Percentiles rank a stretch among this genome's conserved stretches.
These are phyloP conservation scores for Mycena kentingensis DNA, from an alignment of 768 basidiomycete genomes.

Conservation along the genomic window DNA sequence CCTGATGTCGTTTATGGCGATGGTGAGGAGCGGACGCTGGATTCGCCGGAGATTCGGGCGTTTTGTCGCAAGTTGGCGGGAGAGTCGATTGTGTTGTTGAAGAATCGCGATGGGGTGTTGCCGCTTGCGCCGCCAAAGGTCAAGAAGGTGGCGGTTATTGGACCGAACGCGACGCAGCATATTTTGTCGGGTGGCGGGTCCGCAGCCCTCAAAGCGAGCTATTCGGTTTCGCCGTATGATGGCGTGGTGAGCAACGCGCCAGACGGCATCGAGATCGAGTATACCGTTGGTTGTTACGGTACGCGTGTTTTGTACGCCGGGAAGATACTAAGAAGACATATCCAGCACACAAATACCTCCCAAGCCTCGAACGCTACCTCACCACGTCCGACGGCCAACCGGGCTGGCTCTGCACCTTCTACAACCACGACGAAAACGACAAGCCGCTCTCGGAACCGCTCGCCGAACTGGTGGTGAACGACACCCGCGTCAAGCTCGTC, in stretches of 20 bases:
- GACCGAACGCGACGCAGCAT: constrained; percentile 65
- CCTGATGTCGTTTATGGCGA: constrained; percentile 66
- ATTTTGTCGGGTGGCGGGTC: constrained; percentile 80
- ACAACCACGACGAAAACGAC: constrained; percentile 53
- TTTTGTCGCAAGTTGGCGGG: constrained; percentile 61
- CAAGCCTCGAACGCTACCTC: constrained; percentile 63
- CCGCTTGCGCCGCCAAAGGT: constrained; percentile 45
- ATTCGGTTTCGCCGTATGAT: constrained; percentile 64
- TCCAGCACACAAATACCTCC: constrained; percentile 67
- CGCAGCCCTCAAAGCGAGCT: constrained; percentile 68
- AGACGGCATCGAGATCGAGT: constrained; percentile 50
- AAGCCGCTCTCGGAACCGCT: constrained; percentile 45
- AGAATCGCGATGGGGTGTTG: constrained; percentile 58
- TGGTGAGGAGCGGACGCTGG: constrained; percentile 56
- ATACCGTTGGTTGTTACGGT: constrained; percentile 70
- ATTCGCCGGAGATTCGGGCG: constrained; percentile 50
- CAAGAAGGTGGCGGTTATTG: constrained; percentile 63
- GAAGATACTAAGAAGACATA: background rate
- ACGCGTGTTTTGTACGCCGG: constrained; percentile 17
- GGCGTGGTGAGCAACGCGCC: constrained; percentile 56
- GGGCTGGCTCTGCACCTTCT: constrained; percentile 69
- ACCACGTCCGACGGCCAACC: constrained; percentile 51
- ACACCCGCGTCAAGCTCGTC: constrained; percentile 66
- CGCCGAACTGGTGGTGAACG: constrained; percentile 50
- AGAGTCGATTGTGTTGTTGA: constrained; percentile 66